phyloP scores from a whole-genome alignment of 495 filamentous ascomycete genomes.

The Clohesyomyces aquaticus region DNA sequence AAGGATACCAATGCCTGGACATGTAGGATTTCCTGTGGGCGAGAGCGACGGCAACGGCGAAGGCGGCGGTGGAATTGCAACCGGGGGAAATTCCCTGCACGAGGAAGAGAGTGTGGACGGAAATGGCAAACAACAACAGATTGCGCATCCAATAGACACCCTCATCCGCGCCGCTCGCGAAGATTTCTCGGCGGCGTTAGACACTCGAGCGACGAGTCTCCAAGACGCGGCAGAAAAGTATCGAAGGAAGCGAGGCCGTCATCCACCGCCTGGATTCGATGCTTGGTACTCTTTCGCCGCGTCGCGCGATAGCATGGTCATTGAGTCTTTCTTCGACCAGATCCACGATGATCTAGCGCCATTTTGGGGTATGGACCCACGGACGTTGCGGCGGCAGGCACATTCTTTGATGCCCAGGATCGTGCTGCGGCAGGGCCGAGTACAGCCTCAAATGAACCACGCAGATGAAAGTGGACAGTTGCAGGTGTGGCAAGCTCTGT shows the following conservation, averaged over 20 bases:
- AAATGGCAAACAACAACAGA: no score
- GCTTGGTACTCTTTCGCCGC: slow-evolving; percentile 45
- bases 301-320: slow-evolving; percentile 39
- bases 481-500: slow-evolving; percentile 39
- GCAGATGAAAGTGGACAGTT: slow-evolving; percentile 39
- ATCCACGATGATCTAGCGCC: slow-evolving; percentile 47
- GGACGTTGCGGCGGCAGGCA: slow-evolving; percentile 37
- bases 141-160: slow-evolving; percentile 47
- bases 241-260: slow-evolving; percentile 39
- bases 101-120: no score
- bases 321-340: slow-evolving; percentile 49
- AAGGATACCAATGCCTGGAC: no score
- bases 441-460: no score
- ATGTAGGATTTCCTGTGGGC: no score
- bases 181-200: slow-evolving; percentile 28
- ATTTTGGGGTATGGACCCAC: slow-evolving; percentile 46
- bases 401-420: slow-evolving; percentile 30
- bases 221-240: slow-evolving; percentile 44
- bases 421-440: slow-evolving; percentile 40
- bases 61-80: no score
- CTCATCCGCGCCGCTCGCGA: slow-evolving; percentile 38
- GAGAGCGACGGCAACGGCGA: no score
- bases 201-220: slow-evolving; percentile 36
- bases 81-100: no score
- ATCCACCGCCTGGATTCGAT: slow-evolving; percentile 49